phyloP scores from a whole-genome alignment of 148 eudicot genomes.

The Amaranthus palmeri region DNA sequence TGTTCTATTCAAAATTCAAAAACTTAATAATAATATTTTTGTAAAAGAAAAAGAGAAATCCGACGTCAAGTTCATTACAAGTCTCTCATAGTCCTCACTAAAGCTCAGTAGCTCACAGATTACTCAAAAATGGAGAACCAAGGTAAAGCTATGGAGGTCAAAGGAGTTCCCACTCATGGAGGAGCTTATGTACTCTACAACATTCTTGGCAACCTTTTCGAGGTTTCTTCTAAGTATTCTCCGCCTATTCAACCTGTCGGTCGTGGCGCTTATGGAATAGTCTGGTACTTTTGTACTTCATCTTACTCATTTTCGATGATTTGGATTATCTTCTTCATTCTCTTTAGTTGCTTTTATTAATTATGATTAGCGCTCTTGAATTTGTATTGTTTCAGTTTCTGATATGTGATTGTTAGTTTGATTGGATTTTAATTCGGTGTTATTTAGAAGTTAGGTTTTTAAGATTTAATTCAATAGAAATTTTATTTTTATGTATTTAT shows the following conservation, averaged over 20 bases:
- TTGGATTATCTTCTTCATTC: not conserved
- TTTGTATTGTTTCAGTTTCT: too few relatives aligned
- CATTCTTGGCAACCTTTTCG: constrained; percentile 59
- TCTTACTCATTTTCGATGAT: not conserved
- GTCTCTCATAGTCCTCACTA: not conserved
- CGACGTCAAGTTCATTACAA: too few relatives aligned
- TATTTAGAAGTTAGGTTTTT: not conserved
- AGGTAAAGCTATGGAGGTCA: constrained; percentile 27
- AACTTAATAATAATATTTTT: not conserved
- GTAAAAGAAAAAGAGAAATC: not conserved
- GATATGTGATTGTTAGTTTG: not conserved
- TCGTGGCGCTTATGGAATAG: constrained; percentile 91
- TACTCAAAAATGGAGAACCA: constrained; percentile 37
- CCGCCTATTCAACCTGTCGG: constrained; percentile 82
- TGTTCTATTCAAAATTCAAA: constrained; percentile 8
- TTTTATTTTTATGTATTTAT: not conserved
- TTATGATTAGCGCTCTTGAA: not conserved
- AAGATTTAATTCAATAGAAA: not conserved
- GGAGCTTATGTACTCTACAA: constrained; percentile 56
- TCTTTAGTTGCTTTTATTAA: not conserved
- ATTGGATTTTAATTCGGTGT: not conserved
- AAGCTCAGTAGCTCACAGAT: not conserved
- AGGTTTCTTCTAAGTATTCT: constrained; percentile 55
- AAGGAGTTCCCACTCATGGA: constrained; percentile 38
- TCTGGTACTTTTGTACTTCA: constrained; percentile 41